Percentiles rank a stretch among this genome's conserved stretches.
These are phyloP conservation scores for Myrica gale DNA, from an alignment of 306 rosid genomes.

Conservation along the genomic window DNA sequence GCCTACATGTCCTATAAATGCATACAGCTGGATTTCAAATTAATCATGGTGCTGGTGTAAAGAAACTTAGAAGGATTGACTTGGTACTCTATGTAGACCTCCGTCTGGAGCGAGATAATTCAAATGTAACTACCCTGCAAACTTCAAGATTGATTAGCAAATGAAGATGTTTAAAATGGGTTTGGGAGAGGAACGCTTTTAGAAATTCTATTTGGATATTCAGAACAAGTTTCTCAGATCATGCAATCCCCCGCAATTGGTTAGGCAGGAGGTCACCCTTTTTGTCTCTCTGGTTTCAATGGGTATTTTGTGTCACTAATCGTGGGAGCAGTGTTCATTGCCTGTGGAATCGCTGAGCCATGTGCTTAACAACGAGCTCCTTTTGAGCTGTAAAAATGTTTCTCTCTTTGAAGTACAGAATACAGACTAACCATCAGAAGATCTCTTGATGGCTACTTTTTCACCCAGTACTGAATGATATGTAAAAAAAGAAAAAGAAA, in stretches of 20 bases:
- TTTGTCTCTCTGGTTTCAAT: neutral
- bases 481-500: neutral
- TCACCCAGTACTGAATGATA: too few relatives aligned
- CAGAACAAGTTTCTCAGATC: neutral
- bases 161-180: neutral
- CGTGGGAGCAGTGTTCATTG: neutral
- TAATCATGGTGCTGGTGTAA: neutral
- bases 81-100: neutral
- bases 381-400: conserved; percentile 31
- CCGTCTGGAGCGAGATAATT: neutral
- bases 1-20: conserved; percentile 33
- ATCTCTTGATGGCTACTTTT: too few relatives aligned
- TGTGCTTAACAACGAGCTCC: conserved; percentile 12
- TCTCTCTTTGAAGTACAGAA: neutral
- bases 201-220: neutral
- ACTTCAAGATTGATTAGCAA: neutral
- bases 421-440: too few relatives aligned
- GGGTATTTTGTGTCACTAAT: neutral
- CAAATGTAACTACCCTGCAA: neutral
- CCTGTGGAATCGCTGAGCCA: conserved; percentile 17
- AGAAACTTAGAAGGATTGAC: neutral
- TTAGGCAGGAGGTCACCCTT: neutral
- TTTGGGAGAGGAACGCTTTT: neutral
- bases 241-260: neutral
- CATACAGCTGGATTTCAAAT: conserved; percentile 24